Conservation (phyloP, 2,329 filamentous ascomycete genomes). For the Xylaria sp. region DNA sequence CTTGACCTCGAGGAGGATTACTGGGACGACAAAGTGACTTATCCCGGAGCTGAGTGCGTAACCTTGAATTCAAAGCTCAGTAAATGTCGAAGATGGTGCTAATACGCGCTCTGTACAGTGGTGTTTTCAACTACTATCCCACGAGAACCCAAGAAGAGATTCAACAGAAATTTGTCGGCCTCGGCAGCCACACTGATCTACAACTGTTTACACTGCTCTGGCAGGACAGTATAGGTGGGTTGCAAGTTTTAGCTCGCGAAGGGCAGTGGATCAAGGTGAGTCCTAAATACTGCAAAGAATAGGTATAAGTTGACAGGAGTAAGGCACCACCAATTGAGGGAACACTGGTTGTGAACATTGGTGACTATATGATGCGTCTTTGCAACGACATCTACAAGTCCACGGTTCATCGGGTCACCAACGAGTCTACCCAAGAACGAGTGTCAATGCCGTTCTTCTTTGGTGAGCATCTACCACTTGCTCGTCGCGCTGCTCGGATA, state of each 20-base stretch:
- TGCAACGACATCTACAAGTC: slow-evolving; percentile 63
- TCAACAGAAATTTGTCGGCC: slow-evolving; percentile 51
- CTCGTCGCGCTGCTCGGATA: not conserved
- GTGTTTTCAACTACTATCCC: slow-evolving; percentile 57
- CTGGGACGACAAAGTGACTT: slow-evolving; percentile 65
- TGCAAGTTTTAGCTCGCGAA: slow-evolving; percentile 57
- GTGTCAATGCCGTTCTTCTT: slow-evolving; percentile 69
- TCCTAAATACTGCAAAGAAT: not conserved
- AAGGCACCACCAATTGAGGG: slow-evolving; percentile 57
- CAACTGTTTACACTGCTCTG: slow-evolving; percentile 64
- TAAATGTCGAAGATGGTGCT: slow-evolving; percentile 8
- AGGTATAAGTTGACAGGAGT: slow-evolving; percentile 11
- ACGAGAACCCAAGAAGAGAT: slow-evolving; percentile 46
- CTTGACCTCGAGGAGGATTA: slow-evolving; percentile 64
- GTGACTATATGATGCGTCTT: slow-evolving; percentile 63
- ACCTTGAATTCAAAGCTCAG: not conserved
- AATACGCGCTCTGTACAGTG: slow-evolving; percentile 25
- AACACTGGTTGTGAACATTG: slow-evolving; percentile 64
- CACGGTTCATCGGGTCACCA: slow-evolving; percentile 64
- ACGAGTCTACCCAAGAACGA: slow-evolving; percentile 54
- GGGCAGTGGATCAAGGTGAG: slow-evolving; percentile 57
- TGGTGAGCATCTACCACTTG: slow-evolving; percentile 47
- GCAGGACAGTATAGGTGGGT: slow-evolving; percentile 57
- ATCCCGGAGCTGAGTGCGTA: slow-evolving; percentile 58
- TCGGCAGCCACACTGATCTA: slow-evolving; percentile 65